A percentile compares a stretch with the other conserved stretches of the same genome.
These are phyloP conservation scores for Warburgia ugandensis DNA, from an alignment of 164 flowering plant species.

Conservation along the genomic window DNA sequence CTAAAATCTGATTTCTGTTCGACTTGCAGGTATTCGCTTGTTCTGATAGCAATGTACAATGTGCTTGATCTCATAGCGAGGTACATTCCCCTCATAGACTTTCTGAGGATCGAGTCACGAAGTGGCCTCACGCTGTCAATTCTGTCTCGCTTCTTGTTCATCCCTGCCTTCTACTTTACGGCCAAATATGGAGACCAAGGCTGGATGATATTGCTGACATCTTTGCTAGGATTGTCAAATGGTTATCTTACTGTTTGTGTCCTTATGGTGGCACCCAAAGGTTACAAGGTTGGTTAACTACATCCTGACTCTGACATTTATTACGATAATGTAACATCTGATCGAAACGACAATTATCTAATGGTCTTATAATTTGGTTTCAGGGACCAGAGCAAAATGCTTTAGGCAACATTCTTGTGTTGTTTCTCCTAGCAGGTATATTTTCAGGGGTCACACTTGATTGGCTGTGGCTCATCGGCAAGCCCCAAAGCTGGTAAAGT, in stretches of 20 bases:
- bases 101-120: constrained; percentile 43
- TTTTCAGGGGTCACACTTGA: constrained; percentile 50
- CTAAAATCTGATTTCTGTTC: background rate
- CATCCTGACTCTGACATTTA: no score
- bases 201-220: constrained; percentile 53
- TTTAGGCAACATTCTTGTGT: constrained; percentile 50
- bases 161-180: constrained; percentile 58
- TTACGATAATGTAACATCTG: no score
- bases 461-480: constrained; percentile 54
- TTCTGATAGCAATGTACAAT: constrained; percentile 65
- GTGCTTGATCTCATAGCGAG: constrained; percentile 62
- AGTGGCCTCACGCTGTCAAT: constrained; percentile 32
- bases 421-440: constrained; percentile 39
- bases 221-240: constrained; percentile 48
- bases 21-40: constrained; percentile 66
- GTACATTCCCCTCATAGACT: constrained; percentile 47
- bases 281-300: constrained; percentile 41
- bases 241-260: constrained; percentile 62
- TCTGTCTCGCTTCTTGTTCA: constrained; percentile 41
- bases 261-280: constrained; percentile 51
- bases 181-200: constrained; percentile 61
- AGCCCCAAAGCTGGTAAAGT: no score
- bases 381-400: constrained; percentile 73
- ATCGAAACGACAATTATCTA: no score
- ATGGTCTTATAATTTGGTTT: constrained; percentile 12